Evolutionary conservation across 306 rosid genomes (phyloP).

Genomic region (Pterocarpus santalinus): DNA sequence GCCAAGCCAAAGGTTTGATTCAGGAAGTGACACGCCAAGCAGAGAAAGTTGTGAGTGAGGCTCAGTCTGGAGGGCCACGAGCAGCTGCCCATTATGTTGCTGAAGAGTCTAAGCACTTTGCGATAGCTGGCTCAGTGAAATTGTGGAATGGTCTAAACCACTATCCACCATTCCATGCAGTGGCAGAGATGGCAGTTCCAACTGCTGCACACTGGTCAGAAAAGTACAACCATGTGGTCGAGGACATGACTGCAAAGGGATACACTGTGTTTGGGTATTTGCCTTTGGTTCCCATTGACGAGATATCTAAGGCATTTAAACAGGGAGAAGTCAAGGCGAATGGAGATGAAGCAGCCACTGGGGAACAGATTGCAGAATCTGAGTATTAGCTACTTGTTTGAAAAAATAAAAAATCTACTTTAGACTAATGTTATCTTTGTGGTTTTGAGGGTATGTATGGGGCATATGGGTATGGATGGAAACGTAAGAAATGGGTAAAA

Average conservation of each 20-base stretch:
- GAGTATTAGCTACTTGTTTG: slow-evolving; percentile 38
- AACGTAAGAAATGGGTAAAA: slow-evolving; percentile 44
- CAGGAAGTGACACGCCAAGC: slow-evolving; percentile 53
- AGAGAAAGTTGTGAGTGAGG: slow-evolving; percentile 58
- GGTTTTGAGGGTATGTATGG: not conserved
- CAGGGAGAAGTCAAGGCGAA: slow-evolving; percentile 53
- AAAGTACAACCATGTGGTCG: slow-evolving; percentile 67
- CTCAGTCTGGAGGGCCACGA: slow-evolving; percentile 66
- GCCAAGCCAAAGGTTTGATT: slow-evolving; percentile 49
- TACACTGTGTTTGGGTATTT: slow-evolving; percentile 57
- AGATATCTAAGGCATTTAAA: slow-evolving; percentile 63
- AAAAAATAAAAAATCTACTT: not conserved
- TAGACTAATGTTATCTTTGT: not conserved
- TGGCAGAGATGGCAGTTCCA: slow-evolving; percentile 66
- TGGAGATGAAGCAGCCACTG: slow-evolving; percentile 29
- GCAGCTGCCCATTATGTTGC: slow-evolving; percentile 64
- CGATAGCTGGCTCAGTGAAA: slow-evolving; percentile 54
- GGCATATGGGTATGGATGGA: slow-evolving; percentile 6
- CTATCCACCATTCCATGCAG: slow-evolving; percentile 56
- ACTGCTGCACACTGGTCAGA: slow-evolving; percentile 57
- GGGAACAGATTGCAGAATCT: slow-evolving; percentile 49
- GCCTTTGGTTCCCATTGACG: slow-evolving; percentile 78
- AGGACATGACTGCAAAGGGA: slow-evolving; percentile 56
- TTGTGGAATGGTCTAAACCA: slow-evolving; percentile 60
- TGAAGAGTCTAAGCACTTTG: slow-evolving; percentile 62